Evolutionary conservation across 768 basidiomycete genomes (phyloP).

Genomic region (Phaeolepiota aurea): DNA sequence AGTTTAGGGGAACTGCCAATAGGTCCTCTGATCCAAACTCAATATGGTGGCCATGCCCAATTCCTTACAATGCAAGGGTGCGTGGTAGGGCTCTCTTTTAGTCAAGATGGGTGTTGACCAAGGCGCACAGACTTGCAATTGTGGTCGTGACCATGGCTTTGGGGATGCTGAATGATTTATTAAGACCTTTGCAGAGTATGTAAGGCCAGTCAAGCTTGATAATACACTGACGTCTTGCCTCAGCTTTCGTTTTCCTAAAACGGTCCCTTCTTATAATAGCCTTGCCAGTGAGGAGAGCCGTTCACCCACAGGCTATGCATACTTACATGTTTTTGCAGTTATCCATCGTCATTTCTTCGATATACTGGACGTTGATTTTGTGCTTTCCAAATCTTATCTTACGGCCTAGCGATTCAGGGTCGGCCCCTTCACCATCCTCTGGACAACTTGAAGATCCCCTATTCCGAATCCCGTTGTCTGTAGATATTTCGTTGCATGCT

Average conservation of each 20-base stretch:
- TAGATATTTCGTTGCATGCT: slow-evolving; percentile 63
- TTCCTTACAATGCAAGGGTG: slow-evolving; percentile 78
- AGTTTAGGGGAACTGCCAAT: background rate
- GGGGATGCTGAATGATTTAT: slow-evolving; percentile 22
- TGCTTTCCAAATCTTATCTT: slow-evolving; percentile 49
- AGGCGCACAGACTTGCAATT: slow-evolving; percentile 22
- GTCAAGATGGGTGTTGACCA: background rate
- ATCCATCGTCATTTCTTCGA: slow-evolving; percentile 29
- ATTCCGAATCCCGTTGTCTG: slow-evolving; percentile 35
- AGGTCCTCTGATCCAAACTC: background rate
- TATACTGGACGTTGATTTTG: slow-evolving; percentile 65
- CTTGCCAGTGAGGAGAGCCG: slow-evolving; percentile 43
- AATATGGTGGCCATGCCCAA: slow-evolving; percentile 13
- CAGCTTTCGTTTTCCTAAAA: slow-evolving; percentile 38
- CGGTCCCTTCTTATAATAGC: slow-evolving; percentile 54
- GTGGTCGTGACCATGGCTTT: slow-evolving; percentile 26
- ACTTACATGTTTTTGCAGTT: slow-evolving; percentile 13
- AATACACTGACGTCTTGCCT: background rate
- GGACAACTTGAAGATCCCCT: slow-evolving; percentile 15
- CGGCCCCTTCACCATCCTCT: slow-evolving; percentile 20
- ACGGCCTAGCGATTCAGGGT: slow-evolving; percentile 8
- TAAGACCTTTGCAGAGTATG: slow-evolving; percentile 21
- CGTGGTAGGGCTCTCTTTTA: slow-evolving; percentile 8
- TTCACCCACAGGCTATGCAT: background rate
- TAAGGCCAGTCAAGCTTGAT: background rate